Evolutionary conservation across 2,329 filamentous ascomycete species (phyloP).

Genomic region (Paraphoma chrysanthemicola): DNA sequence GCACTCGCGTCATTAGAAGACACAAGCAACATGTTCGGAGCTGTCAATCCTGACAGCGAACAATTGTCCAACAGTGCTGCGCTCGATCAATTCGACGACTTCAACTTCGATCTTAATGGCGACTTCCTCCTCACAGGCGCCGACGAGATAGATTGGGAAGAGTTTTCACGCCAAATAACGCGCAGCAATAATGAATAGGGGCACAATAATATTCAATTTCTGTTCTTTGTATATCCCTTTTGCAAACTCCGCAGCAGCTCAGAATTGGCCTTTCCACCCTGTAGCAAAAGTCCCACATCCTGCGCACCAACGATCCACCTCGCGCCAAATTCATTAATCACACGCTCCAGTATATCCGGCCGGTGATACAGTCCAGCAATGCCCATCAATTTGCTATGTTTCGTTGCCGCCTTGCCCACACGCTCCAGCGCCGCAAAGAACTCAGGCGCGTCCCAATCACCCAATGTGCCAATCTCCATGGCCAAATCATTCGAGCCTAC

Average conservation of each 20-base stretch:
- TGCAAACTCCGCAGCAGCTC: neutral
- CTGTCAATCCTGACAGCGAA: neutral
- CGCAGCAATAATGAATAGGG: neutral
- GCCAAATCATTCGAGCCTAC: conserved; percentile 59
- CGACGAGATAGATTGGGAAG: neutral
- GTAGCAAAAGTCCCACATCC: neutral
- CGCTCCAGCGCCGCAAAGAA: neutral
- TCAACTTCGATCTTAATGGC: neutral
- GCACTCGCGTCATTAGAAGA: neutral
- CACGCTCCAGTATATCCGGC: neutral
- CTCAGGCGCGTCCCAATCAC: neutral
- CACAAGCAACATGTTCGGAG: neutral
- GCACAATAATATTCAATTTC: neutral
- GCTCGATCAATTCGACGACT: neutral
- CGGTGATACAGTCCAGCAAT: neutral
- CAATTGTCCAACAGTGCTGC: neutral
- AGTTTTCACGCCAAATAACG: neutral
- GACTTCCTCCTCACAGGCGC: neutral
- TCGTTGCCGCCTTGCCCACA: neutral
- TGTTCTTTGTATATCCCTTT: neutral
- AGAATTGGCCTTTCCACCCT: neutral
- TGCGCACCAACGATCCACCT: neutral
- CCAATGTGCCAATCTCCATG: conserved; percentile 1
- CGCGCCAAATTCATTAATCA: neutral
- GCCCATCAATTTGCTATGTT: neutral